A percentile compares a stretch with the other conserved stretches of the same genome.
Conservation (phyloP, 2,329 filamentous ascomycete species). For the Aspergillus vadensis region DNA sequence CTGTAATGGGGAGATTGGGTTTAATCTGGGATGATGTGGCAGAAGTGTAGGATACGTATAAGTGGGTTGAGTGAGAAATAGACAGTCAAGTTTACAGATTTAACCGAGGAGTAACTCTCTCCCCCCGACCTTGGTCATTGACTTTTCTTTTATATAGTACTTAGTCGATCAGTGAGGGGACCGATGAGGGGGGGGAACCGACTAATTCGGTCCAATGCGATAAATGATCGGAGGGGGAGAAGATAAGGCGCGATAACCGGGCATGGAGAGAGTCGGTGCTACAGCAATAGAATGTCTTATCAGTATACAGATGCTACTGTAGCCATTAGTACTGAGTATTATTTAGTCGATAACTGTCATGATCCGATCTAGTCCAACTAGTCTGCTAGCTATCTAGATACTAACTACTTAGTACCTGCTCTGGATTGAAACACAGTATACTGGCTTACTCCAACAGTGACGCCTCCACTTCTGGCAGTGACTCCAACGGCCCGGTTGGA, state of each 20-base stretch:
- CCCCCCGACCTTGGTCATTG: not conserved
- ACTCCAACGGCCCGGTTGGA: slow-evolving; percentile 1
- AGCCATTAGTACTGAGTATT: not conserved
- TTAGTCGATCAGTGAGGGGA: not conserved
- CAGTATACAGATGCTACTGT: no score
- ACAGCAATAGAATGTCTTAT: no score
- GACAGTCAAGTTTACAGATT: not conserved
- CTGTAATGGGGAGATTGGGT: no score
- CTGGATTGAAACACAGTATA: no score
- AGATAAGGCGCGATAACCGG: not conserved
- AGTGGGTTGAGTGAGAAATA: not conserved
- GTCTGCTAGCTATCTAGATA: not conserved
- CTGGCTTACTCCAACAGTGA: not conserved
- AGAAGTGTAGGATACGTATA: slow-evolving; percentile 3
- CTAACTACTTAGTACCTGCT: no score
- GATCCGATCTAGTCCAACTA: not conserved
- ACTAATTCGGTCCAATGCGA: not conserved
- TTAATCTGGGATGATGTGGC: no score
- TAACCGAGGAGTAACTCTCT: not conserved
- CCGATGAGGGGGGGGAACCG: not conserved
- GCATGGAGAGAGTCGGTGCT: no score
- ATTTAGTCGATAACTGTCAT: not conserved
- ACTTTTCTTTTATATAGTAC: not conserved
- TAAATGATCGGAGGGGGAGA: not conserved
- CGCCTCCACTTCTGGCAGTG: not conserved